Conservation (phyloP, 495 filamentous ascomycete species). For the Physcia stellaris region DNA sequence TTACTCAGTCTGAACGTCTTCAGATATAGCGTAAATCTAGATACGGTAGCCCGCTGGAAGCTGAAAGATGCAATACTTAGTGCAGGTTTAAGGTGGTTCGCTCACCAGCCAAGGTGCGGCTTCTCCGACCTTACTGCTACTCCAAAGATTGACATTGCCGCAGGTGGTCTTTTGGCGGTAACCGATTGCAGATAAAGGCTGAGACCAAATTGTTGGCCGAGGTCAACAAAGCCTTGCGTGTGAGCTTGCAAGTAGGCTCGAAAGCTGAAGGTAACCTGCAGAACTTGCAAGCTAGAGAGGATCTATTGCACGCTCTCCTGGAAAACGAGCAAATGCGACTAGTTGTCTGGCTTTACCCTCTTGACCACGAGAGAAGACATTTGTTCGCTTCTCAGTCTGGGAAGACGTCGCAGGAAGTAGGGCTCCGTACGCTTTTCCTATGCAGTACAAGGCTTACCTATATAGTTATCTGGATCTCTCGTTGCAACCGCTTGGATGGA, state of each 20-base stretch:
- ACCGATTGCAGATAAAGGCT: slow-evolving; percentile 81
- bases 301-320: slow-evolving; percentile 61
- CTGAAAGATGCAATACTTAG: slow-evolving; percentile 81
- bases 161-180: slow-evolving; percentile 89
- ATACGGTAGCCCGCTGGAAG: slow-evolving; percentile 47
- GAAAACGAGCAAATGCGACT: slow-evolving; percentile 77
- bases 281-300: slow-evolving; percentile 62
- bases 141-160: not conserved
- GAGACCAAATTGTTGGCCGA: slow-evolving; percentile 75
- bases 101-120: slow-evolving; percentile 48
- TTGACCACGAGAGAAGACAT: slow-evolving; percentile 54
- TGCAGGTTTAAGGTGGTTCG: slow-evolving; percentile 80
- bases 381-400: slow-evolving; percentile 26
- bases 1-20: slow-evolving; percentile 70
- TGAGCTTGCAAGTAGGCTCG: slow-evolving; percentile 40
- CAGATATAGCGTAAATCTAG: slow-evolving; percentile 49
- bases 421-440: slow-evolving; percentile 6
- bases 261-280: slow-evolving; percentile 41
- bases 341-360: slow-evolving; percentile 77
- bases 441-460: too few relatives aligned
- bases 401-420: slow-evolving; percentile 40
- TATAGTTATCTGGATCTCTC: slow-evolving; percentile 41
- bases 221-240: slow-evolving; percentile 48
- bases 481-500: slow-evolving; percentile 77
- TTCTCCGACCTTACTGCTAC: too few relatives aligned